A percentile compares a stretch with the other conserved stretches of the same genome.
Evolutionary conservation across 257 asterid species (phyloP).

Genomic region (Fraxinus quadrangulata): DNA sequence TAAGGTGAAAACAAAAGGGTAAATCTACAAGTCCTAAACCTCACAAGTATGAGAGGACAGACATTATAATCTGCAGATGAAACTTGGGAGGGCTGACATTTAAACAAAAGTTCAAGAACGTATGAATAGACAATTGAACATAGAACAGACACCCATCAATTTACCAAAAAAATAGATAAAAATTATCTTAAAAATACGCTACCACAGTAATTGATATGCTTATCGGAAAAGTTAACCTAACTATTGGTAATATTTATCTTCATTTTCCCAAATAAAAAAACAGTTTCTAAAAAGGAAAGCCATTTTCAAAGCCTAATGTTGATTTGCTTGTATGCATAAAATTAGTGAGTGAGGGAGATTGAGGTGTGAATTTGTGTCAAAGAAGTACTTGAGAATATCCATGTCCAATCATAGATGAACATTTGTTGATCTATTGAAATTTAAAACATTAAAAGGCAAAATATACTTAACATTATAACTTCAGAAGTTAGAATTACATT

Average conservation of each 20-base stretch:
- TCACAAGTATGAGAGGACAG: constrained; percentile 2
- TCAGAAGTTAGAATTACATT: constrained; percentile 2
- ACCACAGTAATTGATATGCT: constrained; percentile 3
- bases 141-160: neutral
- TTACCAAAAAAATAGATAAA: neutral
- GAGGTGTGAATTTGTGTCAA: neutral
- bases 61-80: neutral
- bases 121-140: neutral
- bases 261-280: neutral
- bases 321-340: neutral
- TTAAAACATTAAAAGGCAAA: neutral
- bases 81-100: neutral
- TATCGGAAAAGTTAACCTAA: neutral
- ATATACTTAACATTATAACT: neutral
- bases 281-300: constrained; percentile 7
- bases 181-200: neutral
- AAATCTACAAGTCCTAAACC: constrained; percentile 6
- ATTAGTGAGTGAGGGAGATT: neutral
- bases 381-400: neutral
- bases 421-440: neutral
- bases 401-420: neutral
- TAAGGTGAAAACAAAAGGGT: constrained; percentile 6
- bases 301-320: neutral
- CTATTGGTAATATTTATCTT: neutral
- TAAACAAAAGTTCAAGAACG: neutral